Percentiles rank a stretch among this genome's conserved stretches.
Conservation (phyloP, 2,329 filamentous ascomycete genomes). For the Ascochyta pisi region DNA sequence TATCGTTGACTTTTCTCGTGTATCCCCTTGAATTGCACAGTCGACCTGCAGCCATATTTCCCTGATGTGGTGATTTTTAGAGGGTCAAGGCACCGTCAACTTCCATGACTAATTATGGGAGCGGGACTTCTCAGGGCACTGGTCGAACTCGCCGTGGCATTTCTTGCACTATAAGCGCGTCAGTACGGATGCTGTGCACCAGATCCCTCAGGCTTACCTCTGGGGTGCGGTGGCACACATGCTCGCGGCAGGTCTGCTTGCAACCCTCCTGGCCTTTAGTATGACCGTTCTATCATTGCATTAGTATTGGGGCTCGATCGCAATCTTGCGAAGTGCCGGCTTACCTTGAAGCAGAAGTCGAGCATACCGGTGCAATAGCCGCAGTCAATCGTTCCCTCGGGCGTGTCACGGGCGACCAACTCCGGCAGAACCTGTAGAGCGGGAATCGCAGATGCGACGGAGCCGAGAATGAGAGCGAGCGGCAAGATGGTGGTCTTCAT, state of each 20-base stretch:
- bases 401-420: neutral
- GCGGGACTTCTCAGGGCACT: constrained; percentile 8
- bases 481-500: constrained; percentile 5
- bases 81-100: neutral
- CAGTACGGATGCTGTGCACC: neutral
- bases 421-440: neutral
- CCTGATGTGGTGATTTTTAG: no score
- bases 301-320: neutral
- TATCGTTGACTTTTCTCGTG: neutral
- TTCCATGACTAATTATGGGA: constrained; percentile 2
- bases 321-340: neutral
- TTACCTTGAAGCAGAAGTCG: constrained; percentile 10
- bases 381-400: constrained; percentile 8
- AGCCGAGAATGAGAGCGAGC: neutral
- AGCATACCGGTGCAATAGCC: constrained; percentile 12
- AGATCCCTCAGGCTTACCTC: neutral
- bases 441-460: neutral
- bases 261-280: constrained; percentile 15
- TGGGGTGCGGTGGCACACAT: constrained; percentile 19
- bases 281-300: constrained; percentile 10
- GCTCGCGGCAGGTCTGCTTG: constrained; percentile 15
- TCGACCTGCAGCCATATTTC: no score
- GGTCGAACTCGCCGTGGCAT: constrained; percentile 12
- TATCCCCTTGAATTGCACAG: no score
- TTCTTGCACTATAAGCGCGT: constrained; percentile 9